These are phyloP conservation scores for Wilhelminamyces savonicus DNA, from an alignment of 805 yeast genomes.

Conservation along the genomic window DNA sequence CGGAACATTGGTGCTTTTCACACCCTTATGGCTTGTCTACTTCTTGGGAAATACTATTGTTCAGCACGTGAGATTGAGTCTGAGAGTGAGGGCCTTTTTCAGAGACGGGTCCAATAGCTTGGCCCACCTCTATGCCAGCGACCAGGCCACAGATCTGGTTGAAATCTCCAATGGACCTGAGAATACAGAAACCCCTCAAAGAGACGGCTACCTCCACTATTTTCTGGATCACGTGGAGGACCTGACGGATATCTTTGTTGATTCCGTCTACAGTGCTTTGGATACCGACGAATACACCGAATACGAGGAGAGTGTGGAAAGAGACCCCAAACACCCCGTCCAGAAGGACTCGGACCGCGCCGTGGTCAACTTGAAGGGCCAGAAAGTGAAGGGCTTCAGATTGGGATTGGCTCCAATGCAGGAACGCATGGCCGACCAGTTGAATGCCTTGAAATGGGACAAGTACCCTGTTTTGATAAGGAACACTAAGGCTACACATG, in stretches of 20 bases:
- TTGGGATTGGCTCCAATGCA: constrained; percentile 5
- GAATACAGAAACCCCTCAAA: constrained; percentile 3
- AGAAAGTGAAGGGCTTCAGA: constrained; percentile 3
- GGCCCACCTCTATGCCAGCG: constrained; percentile 20
- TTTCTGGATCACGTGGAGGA: constrained; percentile 38
- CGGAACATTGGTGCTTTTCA: constrained; percentile 24
- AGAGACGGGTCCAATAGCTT: constrained; percentile 20
- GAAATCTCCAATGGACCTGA: constrained; percentile 1
- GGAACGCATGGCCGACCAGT: constrained; percentile 2
- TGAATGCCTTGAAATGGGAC: constrained; percentile 7
- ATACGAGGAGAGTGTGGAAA: constrained; percentile 7
- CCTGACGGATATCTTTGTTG: constrained; percentile 59
- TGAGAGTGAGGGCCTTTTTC: constrained; percentile 22
- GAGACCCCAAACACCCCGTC: not conserved
- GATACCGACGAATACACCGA: constrained; percentile 24
- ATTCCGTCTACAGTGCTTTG: constrained; percentile 56
- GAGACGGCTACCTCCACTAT: not conserved
- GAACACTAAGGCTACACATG: constrained; percentile 64
- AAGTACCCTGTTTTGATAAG: constrained; percentile 34
- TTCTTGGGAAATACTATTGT: constrained; percentile 38
- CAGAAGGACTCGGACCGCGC: not conserved
- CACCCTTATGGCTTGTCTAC: constrained; percentile 63
- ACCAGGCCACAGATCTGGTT: constrained; percentile 6
- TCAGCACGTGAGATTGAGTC: constrained; percentile 27
- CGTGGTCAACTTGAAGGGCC: constrained; percentile 7